Evolutionary conservation across 179 eudicot genomes (phyloP).

Genomic region (Gypsophila paniculata): DNA sequence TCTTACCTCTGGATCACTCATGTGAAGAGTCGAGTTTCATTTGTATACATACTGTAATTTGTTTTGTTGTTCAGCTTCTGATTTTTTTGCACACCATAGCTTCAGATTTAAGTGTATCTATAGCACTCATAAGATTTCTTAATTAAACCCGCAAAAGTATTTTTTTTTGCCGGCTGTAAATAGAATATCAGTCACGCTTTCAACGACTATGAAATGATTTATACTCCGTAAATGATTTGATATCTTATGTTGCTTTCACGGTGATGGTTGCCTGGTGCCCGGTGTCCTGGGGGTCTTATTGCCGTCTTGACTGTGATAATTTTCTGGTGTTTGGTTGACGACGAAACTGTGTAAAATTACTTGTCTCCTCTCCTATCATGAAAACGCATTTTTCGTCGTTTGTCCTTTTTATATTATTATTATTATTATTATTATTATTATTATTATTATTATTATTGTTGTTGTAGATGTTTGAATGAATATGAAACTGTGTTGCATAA

Average conservation of each 20-base stretch:
- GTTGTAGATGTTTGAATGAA: too few species aligned
- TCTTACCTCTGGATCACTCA: not conserved
- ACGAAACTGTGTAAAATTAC: not conserved
- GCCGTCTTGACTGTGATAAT: not conserved
- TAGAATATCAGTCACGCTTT: too few species aligned
- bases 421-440: too few species aligned
- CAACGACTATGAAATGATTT: not conserved
- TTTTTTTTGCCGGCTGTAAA: too few species aligned
- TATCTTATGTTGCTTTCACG: not conserved
- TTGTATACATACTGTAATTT: not conserved
- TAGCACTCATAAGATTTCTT: too few species aligned
- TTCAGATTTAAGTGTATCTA: not conserved
- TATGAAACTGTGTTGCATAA: too few species aligned
- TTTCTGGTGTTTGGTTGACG: not conserved
- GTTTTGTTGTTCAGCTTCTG: not conserved
- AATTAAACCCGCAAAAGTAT: not conserved
- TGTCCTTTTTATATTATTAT: not conserved
- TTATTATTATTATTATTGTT: too few species aligned
- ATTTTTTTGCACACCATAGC: not conserved
- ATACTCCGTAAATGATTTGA: not conserved
- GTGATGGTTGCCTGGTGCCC: not conserved
- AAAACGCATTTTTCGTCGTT: not conserved
- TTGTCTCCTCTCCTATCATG: not conserved
- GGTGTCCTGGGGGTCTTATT: not conserved
- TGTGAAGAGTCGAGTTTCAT: not conserved